phyloP scores from a whole-genome alignment of 2,329 filamentous ascomycete genomes.

The Trichoderma polysporum region DNA sequence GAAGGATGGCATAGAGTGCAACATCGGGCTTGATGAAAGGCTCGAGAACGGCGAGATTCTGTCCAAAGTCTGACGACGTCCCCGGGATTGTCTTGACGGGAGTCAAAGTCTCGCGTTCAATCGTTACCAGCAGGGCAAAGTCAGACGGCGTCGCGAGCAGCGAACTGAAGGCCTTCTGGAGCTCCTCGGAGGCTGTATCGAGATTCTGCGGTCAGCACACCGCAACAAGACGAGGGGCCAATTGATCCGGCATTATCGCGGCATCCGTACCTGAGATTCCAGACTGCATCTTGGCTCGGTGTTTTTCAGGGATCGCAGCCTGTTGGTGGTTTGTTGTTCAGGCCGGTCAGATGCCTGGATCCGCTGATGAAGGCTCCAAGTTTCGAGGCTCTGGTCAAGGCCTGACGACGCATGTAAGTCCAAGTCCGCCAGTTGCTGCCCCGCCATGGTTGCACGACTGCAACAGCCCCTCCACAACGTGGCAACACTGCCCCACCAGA shows the following conservation, averaged over 20 bases:
- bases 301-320: not conserved
- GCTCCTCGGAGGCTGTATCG: constrained; percentile 68
- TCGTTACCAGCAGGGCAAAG: constrained; percentile 71
- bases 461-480: constrained; percentile 16
- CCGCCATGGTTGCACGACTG: constrained; percentile 16
- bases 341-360: not conserved
- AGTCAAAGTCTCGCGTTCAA: constrained; percentile 65
- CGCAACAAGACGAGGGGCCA: not conserved
- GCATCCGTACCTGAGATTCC: constrained; percentile 65
- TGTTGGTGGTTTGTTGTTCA: not conserved
- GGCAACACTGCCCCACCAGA: constrained; percentile 10
- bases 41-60: constrained; percentile 63
- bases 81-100: constrained; percentile 57
- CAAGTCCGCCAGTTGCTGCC: constrained; percentile 7
- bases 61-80: constrained; percentile 56
- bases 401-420: constrained; percentile 20
- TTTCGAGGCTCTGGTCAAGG: constrained; percentile 7
- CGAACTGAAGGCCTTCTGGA: constrained; percentile 69
- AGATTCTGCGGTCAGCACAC: constrained; percentile 17
- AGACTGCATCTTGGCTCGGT: constrained; percentile 62
- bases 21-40: constrained; percentile 64
- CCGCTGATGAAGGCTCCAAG: constrained; percentile 14
- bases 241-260: not conserved
- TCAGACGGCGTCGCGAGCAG: constrained; percentile 61
- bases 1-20: constrained; percentile 73